These are phyloP conservation scores for Ophiostoma ulmi DNA, from an alignment of 2,329 filamentous ascomycete genomes.

Conservation along the genomic window DNA sequence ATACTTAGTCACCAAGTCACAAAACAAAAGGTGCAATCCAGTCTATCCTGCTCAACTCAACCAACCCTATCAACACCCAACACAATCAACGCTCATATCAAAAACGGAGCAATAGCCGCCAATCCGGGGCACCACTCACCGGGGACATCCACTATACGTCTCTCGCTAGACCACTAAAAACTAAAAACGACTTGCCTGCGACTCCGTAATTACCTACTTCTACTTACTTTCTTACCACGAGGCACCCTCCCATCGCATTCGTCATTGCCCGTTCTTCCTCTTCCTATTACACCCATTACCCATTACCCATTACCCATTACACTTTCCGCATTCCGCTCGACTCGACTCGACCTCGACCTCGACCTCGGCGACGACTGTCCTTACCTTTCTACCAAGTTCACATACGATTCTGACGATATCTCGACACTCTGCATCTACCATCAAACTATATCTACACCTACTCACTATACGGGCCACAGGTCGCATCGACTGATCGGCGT, in stretches of 20 bases:
- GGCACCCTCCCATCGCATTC: conserved; percentile 4
- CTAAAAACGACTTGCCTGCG: background rate
- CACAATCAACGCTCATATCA: background rate
- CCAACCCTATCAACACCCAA: too few relatives aligned
- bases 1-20: background rate
- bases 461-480: background rate
- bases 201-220: background rate
- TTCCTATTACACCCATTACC: too few relatives aligned
- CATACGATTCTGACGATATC: background rate
- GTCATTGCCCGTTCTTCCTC: conserved; percentile 9
- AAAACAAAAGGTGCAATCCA: background rate
- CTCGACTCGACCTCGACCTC: background rate
- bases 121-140: conserved; percentile 8
- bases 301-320: too few relatives aligned
- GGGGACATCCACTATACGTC: conserved; percentile 5
- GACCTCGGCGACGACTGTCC: background rate
- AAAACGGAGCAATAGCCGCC: conserved; percentile 3
- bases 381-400: background rate
- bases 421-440: background rate
- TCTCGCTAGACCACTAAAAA: background rate
- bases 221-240: background rate
- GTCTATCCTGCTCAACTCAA: too few relatives aligned
- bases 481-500: background rate
- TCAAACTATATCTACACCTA: background rate
- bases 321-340: background rate